Conservation (phyloP, 768 basidiomycete species). For the Amanita rimosa region DNA sequence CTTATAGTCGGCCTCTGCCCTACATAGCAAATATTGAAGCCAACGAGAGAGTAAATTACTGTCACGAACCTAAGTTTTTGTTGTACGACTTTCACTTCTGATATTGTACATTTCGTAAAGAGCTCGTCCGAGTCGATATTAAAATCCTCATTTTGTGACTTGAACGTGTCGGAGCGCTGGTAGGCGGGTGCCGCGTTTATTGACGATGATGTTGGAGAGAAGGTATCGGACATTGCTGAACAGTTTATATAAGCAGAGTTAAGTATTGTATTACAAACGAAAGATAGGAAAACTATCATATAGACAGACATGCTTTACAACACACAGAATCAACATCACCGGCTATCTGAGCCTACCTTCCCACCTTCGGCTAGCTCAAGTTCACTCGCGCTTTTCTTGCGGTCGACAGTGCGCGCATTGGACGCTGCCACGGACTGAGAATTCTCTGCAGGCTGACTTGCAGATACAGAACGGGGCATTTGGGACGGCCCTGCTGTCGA, state of each 20-base stretch:
- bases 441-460: constrained; percentile 17
- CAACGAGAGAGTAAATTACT: background rate
- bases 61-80: constrained; percentile 49
- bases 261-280: background rate
- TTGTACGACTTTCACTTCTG: constrained; percentile 59
- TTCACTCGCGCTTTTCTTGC: constrained; percentile 26
- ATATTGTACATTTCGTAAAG: constrained; percentile 58
- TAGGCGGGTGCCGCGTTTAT: background rate
- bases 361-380: constrained; percentile 20
- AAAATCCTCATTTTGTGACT: constrained; percentile 3
- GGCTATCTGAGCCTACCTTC: constrained; percentile 20
- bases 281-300: constrained; percentile 1
- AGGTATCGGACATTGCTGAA: background rate
- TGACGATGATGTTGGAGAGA: background rate
- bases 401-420: constrained; percentile 10
- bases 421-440: constrained; percentile 14
- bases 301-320: background rate
- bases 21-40: constrained; percentile 14
- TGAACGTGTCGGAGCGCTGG: background rate
- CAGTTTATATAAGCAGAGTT: background rate
- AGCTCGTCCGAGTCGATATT: constrained; percentile 56
- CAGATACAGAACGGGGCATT: constrained; percentile 21
- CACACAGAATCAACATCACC: constrained; percentile 11
- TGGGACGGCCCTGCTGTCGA: constrained; percentile 20
- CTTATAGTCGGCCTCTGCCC: constrained; percentile 76